Evolutionary conservation across 176 grass and related monocot species (phyloP).

Genomic region (Poa annua): DNA sequence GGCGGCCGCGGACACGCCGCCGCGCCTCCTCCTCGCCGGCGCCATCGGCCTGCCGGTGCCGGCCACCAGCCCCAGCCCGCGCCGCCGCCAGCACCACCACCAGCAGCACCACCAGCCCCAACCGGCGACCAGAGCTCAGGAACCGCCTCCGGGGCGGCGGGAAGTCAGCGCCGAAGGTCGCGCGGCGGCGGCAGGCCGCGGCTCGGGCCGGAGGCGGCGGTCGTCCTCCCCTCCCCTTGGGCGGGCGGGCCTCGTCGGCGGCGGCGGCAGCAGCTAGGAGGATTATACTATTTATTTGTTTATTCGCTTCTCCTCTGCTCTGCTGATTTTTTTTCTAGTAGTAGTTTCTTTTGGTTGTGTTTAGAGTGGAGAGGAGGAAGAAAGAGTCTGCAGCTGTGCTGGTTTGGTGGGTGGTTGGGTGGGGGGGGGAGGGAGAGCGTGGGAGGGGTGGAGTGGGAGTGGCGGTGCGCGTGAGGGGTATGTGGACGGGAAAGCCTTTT

Average conservation of each 20-base stretch:
- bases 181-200: background rate
- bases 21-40: slow-evolving; percentile 68
- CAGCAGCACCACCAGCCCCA: background rate
- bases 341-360: background rate
- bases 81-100: background rate
- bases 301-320: background rate
- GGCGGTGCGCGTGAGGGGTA: slow-evolving; percentile 15
- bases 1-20: slow-evolving; percentile 44
- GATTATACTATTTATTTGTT: background rate
- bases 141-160: background rate
- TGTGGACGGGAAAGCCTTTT: slow-evolving; percentile 30
- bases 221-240: background rate
- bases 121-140: slow-evolving; percentile 33
- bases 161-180: slow-evolving; percentile 15
- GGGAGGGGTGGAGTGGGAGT: slow-evolving; percentile 10
- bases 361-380: background rate
- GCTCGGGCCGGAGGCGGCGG: slow-evolving; percentile 1
- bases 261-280: slow-evolving; percentile 20
- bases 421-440: background rate
- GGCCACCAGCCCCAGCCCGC: slow-evolving; percentile 6
- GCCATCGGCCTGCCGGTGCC: slow-evolving; percentile 54
- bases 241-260: background rate
- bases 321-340: slow-evolving; percentile 19
- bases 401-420: slow-evolving; percentile 22
- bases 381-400: background rate